Percentiles rank a stretch among this genome's conserved stretches.
phyloP scores from a whole-genome alignment of 2,329 filamentous ascomycete genomes.

The Penicillium nordicum region DNA sequence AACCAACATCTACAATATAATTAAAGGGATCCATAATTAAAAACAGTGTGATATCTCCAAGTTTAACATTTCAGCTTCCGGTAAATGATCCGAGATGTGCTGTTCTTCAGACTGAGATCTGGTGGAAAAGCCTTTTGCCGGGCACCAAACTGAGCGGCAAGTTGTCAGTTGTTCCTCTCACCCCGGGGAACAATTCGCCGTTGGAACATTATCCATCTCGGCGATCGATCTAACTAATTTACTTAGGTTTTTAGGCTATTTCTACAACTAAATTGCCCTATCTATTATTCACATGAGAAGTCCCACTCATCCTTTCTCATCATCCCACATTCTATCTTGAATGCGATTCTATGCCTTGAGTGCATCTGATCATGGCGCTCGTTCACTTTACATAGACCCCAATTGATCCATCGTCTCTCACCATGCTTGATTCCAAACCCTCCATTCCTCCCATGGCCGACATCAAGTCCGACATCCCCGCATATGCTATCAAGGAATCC shows the following conservation, averaged over 20 bases:
- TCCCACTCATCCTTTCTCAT: background rate
- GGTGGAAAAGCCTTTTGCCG: background rate
- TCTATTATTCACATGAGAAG: background rate
- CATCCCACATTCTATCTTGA: background rate
- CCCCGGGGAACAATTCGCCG: background rate
- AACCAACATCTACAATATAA: no score
- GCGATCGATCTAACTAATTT: background rate
- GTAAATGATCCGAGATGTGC: background rate
- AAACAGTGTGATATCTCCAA: no score
- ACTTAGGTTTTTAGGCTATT: background rate
- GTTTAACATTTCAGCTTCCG: no score
- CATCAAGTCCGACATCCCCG: background rate
- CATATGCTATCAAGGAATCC: background rate
- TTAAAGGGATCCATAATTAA: no score
- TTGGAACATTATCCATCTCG: background rate
- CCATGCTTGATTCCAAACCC: background rate
- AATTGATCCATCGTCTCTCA: background rate
- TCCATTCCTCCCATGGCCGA: background rate
- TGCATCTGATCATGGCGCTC: conserved; percentile 4
- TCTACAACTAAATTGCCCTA: background rate
- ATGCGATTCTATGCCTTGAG: background rate
- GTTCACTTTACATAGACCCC: background rate
- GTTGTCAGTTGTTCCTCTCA: background rate
- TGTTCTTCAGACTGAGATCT: background rate
- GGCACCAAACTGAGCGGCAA: background rate